These are phyloP conservation scores for Tolypocladium endophyticum DNA, from an alignment of 2,329 filamentous ascomycete genomes.

Conservation along the genomic window DNA sequence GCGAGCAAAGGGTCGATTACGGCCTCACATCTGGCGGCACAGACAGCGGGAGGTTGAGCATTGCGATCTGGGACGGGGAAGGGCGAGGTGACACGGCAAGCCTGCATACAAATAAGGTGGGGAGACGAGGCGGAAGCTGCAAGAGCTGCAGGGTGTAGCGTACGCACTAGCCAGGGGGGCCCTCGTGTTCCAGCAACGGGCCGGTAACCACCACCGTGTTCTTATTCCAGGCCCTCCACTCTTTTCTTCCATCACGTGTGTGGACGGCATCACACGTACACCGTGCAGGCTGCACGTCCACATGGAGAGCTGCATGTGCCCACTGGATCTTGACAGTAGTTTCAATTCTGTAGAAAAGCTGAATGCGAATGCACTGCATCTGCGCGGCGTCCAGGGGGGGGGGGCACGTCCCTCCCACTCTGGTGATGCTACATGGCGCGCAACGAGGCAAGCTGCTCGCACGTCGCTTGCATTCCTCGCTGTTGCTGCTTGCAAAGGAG, in stretches of 20 bases:
- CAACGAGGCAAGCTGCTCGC: neutral
- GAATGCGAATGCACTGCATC: neutral
- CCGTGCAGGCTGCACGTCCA: neutral
- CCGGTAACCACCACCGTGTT: neutral
- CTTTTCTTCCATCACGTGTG: neutral
- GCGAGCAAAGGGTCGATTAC: neutral
- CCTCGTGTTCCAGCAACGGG: neutral
- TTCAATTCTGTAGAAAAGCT: neutral
- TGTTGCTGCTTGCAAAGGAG: too few species aligned
- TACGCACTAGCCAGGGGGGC: neutral
- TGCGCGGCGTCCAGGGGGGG: neutral
- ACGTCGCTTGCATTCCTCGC: neutral
- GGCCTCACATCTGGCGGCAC: neutral
- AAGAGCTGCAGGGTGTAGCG: neutral
- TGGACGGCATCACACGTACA: neutral
- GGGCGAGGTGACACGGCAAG: neutral
- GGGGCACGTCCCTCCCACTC: too few species aligned
- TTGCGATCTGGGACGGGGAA: neutral
- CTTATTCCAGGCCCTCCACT: neutral
- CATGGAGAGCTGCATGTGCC: neutral
- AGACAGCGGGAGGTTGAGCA: neutral
- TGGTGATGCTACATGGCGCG: neutral
- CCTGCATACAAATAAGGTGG: neutral
- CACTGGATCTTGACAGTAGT: neutral
- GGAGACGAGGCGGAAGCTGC: neutral